Base-by-base conservation (phyloP, 768 basidiomycete genomes). In the Pleurotus djamor region DNA sequence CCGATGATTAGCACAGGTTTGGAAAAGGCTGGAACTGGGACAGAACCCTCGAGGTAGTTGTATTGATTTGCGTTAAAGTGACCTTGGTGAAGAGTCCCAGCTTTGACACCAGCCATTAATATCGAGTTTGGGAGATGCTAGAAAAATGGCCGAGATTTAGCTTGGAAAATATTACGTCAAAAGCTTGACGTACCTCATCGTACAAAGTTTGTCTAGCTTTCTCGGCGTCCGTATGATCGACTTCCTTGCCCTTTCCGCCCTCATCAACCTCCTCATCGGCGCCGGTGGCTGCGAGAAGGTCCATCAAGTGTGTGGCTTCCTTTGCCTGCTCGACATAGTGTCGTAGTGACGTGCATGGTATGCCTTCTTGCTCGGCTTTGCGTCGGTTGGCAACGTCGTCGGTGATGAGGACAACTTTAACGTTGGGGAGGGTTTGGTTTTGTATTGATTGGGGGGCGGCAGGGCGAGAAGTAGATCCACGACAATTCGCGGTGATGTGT, bases 21-120 rank as follows among this genome's bases (percentile, higher is more conserved):
- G 10, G 45, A 47, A 2, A 91, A 90, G 0, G 80, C 82, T 1
- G 87, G 84, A 0, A 91, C 88, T 3, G 84, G 79, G 14, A 97
- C 94, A 49, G 81, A 91, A 5, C 95, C 96, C 81, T 98, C 96
- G 12, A 98, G 80, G 66, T 96, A 98, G 70, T 99, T 98, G 74
- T 95, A 99, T 63, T 88, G 88, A 65, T 92, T 97, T 2, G 95
- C 93, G 67, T 91, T 94, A 75, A 96, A 99, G 69, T 96, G 88
- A 0, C 97, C 97, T 74, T 98, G 94, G 67, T 94, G 85, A 3
- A 96, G 81, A 44, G 88, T 77, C 2, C 92, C 93, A 3, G 85
- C 83, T 70, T 95, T 96, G 59, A 98, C 80, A 1, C 94, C 96
- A 8, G 94, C 92, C 41, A 85, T 67, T 7, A 98, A 72, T 0